A percentile compares a stretch with the other conserved stretches of the same genome.
phyloP scores from a whole-genome alignment of 2,329 filamentous ascomycete species.

The Rosellinia necatrix region DNA sequence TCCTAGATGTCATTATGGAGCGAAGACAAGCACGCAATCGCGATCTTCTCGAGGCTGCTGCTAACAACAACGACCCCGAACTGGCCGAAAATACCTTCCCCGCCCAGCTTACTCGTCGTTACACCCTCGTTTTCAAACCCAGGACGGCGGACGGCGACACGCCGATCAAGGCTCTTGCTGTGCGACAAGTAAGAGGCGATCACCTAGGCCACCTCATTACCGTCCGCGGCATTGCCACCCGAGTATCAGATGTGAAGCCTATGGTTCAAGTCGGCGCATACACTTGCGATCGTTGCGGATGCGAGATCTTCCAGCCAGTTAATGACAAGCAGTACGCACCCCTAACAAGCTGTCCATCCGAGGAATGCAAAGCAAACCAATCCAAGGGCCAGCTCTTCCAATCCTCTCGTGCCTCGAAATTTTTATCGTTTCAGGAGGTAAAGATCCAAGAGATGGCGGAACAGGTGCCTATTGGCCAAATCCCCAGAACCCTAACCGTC shows the following conservation, averaged over 20 bases:
- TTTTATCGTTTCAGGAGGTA: slow-evolving; percentile 95
- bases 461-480: slow-evolving; percentile 97
- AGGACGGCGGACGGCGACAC: slow-evolving; percentile 72
- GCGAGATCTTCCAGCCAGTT: slow-evolving; percentile 96
- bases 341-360: slow-evolving; percentile 81
- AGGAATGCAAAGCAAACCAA: slow-evolving; percentile 89
- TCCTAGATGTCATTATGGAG: slow-evolving; percentile 94
- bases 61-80: slow-evolving; percentile 66
- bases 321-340: slow-evolving; percentile 90
- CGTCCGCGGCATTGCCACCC: slow-evolving; percentile 88
- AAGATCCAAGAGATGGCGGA: slow-evolving; percentile 99
- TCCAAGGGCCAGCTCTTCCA: slow-evolving; percentile 91
- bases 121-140: slow-evolving; percentile 96
- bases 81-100: slow-evolving; percentile 81
- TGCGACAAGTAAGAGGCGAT: slow-evolving; percentile 89
- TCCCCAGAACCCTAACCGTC: slow-evolving; percentile 87
- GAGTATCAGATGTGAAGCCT: slow-evolving; percentile 97
- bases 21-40: slow-evolving; percentile 87
- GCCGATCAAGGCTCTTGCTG: slow-evolving; percentile 72
- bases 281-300: slow-evolving; percentile 93
- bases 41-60: slow-evolving; percentile 69
- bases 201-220: slow-evolving; percentile 94
- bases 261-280: slow-evolving; percentile 98
- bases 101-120: slow-evolving; percentile 86
- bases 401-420: slow-evolving; percentile 95